These are phyloP conservation scores for Brassica napus DNA, from an alignment of 345 rosid species.

Conservation along the genomic window DNA sequence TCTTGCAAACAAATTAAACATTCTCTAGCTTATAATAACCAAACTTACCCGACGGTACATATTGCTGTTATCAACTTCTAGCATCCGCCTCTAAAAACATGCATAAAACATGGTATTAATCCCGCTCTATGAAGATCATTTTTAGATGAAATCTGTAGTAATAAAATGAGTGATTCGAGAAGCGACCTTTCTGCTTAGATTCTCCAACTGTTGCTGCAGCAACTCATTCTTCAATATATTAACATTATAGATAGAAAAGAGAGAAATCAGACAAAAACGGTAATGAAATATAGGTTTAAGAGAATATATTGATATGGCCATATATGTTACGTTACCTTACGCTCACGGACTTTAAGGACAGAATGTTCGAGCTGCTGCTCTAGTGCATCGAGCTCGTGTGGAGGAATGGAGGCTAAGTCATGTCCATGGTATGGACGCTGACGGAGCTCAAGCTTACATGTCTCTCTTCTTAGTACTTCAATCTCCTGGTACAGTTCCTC, in stretches of 20 bases:
- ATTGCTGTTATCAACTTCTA: conserved; percentile 70
- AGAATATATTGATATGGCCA: neutral
- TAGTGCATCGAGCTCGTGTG: conserved; percentile 51
- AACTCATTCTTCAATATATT: conserved; percentile 61
- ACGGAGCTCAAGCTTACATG: conserved; percentile 55
- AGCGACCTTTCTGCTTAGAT: conserved; percentile 74
- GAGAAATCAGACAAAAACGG: conserved; percentile 4
- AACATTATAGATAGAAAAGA: conserved; percentile 4
- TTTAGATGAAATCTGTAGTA: too few relatives aligned
- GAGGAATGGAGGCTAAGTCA: conserved; percentile 55
- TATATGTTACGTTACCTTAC: conserved; percentile 50
- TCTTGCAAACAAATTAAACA: neutral
- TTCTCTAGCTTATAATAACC: neutral
- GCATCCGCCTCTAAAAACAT: conserved; percentile 52
- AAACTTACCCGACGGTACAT: conserved; percentile 52
- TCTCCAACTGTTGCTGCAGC: conserved; percentile 74
- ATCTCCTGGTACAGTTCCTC: conserved; percentile 57
- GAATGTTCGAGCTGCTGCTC: conserved; percentile 69
- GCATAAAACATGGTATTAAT: conserved; percentile 4
- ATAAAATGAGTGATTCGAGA: neutral
- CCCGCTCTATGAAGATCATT: neutral
- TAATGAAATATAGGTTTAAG: neutral
- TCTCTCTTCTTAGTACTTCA: conserved; percentile 58
- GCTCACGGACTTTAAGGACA: conserved; percentile 61
- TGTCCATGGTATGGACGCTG: conserved; percentile 65